Conservation (phyloP, 2,329 filamentous ascomycete genomes). For the Claviceps lovelessii region DNA sequence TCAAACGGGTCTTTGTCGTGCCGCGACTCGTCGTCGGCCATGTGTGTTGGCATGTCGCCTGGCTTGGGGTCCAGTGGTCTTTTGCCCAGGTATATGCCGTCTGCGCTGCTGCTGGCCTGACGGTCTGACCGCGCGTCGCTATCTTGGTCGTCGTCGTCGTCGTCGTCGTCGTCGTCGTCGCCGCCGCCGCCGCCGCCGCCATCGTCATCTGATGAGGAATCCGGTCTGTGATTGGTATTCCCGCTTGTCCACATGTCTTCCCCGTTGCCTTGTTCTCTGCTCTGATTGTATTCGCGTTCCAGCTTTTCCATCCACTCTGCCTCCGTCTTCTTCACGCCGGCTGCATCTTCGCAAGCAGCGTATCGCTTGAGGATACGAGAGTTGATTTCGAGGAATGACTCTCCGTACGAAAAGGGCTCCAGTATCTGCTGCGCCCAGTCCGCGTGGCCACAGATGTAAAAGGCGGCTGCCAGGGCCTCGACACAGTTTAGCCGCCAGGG, state of each 20-base stretch:
- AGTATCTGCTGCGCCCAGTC: conserved; percentile 85
- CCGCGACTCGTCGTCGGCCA: conserved; percentile 17
- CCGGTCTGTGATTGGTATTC: conserved; percentile 59
- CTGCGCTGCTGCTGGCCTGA: conserved; percentile 26
- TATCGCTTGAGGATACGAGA: conserved; percentile 68
- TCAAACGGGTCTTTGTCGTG: conserved; percentile 52
- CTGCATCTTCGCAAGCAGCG: conserved; percentile 68
- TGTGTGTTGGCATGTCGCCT: background rate
- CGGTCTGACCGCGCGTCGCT: conserved; percentile 24
- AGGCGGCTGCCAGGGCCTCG: conserved; percentile 84
- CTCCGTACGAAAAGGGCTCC: conserved; percentile 74
- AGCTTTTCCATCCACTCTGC: conserved; percentile 79
- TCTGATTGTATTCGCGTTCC: conserved; percentile 78
- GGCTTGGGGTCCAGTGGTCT: conserved; percentile 21
- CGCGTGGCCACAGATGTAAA: conserved; percentile 77
- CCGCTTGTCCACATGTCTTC: conserved; percentile 85
- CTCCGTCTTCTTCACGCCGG: conserved; percentile 69
- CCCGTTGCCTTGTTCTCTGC: conserved; percentile 50
- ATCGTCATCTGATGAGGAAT: conserved; percentile 42
- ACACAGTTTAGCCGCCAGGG: conserved; percentile 93
- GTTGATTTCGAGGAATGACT: conserved; percentile 85
- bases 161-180: conserved; percentile 33
- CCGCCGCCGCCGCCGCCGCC: conserved; percentile 44
- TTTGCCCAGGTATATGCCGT: conserved; percentile 48
- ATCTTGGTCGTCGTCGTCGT: conserved; percentile 28